Percentiles rank a stretch among this genome's conserved stretches.
These are phyloP conservation scores for Talaromyces stipitatus DNA, from an alignment of 495 filamentous ascomycete species.

Conservation along the genomic window DNA sequence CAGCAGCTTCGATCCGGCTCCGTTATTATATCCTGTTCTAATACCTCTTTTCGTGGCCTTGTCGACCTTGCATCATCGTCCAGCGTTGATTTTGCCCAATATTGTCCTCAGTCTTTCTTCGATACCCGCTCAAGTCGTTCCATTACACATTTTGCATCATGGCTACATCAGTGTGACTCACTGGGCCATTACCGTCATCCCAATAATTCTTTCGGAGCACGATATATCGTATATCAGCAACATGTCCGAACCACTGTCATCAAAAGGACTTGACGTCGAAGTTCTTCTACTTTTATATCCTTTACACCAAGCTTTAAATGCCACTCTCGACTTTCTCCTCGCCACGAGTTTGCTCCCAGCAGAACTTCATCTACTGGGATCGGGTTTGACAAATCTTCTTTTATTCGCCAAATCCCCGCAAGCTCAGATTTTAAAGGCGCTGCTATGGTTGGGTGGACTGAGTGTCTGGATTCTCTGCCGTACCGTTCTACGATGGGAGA, in stretches of 20 bases:
- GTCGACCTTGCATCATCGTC: conserved; percentile 53
- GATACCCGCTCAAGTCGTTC: conserved; percentile 66
- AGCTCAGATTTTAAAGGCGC: conserved; percentile 66
- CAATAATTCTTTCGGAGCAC: conserved; percentile 46
- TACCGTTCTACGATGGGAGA: conserved; percentile 76
- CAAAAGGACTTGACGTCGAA: conserved; percentile 48
- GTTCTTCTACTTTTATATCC: conserved; percentile 66
- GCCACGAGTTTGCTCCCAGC: conserved; percentile 79
- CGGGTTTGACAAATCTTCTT: conserved; percentile 73
- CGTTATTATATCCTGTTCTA: conserved; percentile 74
- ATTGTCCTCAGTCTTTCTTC: conserved; percentile 73
- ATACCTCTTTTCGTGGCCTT: conserved; percentile 73
- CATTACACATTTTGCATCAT: conserved; percentile 30
- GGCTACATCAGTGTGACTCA: conserved; percentile 50
- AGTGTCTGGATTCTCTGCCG: conserved; percentile 64
- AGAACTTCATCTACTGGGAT: conserved; percentile 80
- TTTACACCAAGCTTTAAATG: conserved; percentile 74
- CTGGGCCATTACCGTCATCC: conserved; percentile 64
- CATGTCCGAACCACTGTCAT: conserved; percentile 23
- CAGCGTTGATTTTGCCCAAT: conserved; percentile 61
- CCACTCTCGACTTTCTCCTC: conserved; percentile 67
- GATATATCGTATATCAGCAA: conserved; percentile 11
- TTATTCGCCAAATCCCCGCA: conserved; percentile 77
- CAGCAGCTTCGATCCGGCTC: conserved; percentile 78
- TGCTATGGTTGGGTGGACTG: conserved; percentile 85